phyloP scores from a whole-genome alignment of 805 yeast species.

The Hanseniaspora singularis region DNA sequence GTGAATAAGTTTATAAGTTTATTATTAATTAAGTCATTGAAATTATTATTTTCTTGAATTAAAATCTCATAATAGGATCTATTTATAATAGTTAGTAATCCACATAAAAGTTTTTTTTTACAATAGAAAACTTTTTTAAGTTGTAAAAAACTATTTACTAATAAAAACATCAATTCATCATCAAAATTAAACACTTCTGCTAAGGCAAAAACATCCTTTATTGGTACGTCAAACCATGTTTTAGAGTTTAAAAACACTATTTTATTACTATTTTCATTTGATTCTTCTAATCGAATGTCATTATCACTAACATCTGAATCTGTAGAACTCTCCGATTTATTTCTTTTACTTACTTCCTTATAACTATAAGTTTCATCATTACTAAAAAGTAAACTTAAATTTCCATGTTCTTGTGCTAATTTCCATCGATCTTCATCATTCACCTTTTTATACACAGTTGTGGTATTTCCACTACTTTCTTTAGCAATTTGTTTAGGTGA shows the following conservation, averaged over 20 bases:
- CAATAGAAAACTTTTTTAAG: slow-evolving; percentile 6
- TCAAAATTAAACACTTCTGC: slow-evolving; percentile 11
- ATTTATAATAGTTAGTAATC: neutral
- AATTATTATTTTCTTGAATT: slow-evolving; percentile 5
- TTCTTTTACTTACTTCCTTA: too few relatives aligned
- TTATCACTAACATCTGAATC: too few relatives aligned
- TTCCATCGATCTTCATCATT: neutral
- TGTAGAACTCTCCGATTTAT: too few relatives aligned
- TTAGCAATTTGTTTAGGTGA: neutral
- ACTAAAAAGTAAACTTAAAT: too few relatives aligned
- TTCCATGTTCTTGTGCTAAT: too few relatives aligned
- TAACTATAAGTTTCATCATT: too few relatives aligned
- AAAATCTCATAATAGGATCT: neutral
- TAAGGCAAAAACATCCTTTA: slow-evolving; percentile 8
- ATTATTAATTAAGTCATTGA: neutral
- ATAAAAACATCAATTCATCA: slow-evolving; percentile 7
- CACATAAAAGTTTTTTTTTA: slow-evolving; percentile 10
- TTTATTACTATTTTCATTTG: neutral
- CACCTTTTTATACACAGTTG: neutral
- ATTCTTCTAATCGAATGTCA: too few relatives aligned
- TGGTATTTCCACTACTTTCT: neutral
- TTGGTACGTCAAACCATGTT: slow-evolving; percentile 3
- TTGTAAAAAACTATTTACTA: neutral
- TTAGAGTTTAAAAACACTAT: neutral
- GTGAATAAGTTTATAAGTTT: slow-evolving; percentile 6